Evolutionary conservation across 148 eudicot species (phyloP), one percentile per base, ranked within the genome.

Genomic region (Arbutus unedo): DNA sequence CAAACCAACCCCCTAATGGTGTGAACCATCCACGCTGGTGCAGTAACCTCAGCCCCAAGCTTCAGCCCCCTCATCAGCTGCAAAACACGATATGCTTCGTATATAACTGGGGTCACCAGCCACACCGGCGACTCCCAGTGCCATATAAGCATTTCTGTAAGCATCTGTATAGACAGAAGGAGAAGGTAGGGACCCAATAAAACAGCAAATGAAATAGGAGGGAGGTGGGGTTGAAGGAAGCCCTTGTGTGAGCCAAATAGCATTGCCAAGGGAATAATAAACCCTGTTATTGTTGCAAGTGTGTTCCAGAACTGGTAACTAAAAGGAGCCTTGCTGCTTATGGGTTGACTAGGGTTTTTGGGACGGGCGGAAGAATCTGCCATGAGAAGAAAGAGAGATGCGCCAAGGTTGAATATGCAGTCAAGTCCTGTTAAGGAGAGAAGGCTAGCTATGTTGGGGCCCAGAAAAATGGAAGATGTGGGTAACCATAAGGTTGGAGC

Each of bases 61-160:
- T 91, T 94, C 83, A 96, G 87, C 51, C 95, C 96, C 82, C 99
- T 93, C 99, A 94, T 96, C n/a, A 96, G 89, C 89, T 96, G 99
- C 86, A 96, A 83, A 68, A 94, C 87, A 53, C 99, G 93, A 67
- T 96, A 96, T 2, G 91, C 87, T 89, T 94, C 99, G 19, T 96
- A 96, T 2, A 96, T 86, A 50, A 96, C 90, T 0, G 99, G 99
- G 48, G 97, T 89, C 76, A 96, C 98, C 8, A 96, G 89, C 99
- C 99, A 96, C n/a, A 93, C 95, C 0, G 99, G 98, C 8, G 99
- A 96, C 82, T 89, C 81, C 99, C 99, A 96, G 82, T 91, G 95
- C 99, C 99, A 96, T 6, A 91, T 94, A 83, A 96, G 93, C 89
- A 91, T 78, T 88, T 96, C 99, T 0, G 99, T 96, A 25, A 96